Percentiles rank a stretch among this genome's conserved stretches.
phyloP scores from a whole-genome alignment of 2,329 filamentous ascomycete genomes.

The Alternaria consortialis region DNA sequence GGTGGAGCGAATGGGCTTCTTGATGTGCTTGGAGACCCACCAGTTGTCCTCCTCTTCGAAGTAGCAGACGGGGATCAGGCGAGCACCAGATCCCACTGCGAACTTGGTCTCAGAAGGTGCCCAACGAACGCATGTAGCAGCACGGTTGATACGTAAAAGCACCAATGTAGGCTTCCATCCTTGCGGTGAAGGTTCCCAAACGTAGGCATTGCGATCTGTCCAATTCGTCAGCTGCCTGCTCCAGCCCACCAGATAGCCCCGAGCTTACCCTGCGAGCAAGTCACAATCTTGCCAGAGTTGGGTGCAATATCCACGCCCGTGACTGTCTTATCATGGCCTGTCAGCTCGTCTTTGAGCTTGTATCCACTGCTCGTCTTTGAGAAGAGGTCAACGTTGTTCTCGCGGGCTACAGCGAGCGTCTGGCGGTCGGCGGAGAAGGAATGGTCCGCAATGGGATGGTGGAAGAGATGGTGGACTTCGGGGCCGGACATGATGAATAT shows the following conservation, averaged over 20 bases:
- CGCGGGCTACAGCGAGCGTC: conserved; percentile 88
- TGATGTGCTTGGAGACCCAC: conserved; percentile 99
- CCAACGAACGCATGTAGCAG: conserved; percentile 97
- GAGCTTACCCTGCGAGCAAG: conserved; percentile 86
- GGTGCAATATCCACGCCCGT: conserved; percentile 97
- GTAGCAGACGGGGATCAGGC: conserved; percentile 96
- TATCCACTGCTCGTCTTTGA: conserved; percentile 75
- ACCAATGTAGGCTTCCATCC: conserved; percentile 98
- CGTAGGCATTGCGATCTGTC: conserved; percentile 92
- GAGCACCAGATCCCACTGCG: conserved; percentile 93
- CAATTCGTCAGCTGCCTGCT: conserved; percentile 26
- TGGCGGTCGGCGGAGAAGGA: conserved; percentile 94
- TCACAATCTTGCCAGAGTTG: conserved; percentile 89
- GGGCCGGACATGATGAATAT: conserved; percentile 76
- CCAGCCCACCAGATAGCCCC: not conserved
- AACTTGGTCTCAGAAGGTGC: conserved; percentile 97
- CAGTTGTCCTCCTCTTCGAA: conserved; percentile 99
- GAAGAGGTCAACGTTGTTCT: conserved; percentile 91
- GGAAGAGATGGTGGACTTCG: conserved; percentile 96
- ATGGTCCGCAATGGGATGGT: conserved; percentile 95
- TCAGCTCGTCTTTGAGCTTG: conserved; percentile 88
- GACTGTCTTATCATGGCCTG: conserved; percentile 95
- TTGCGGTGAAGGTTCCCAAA: conserved; percentile 92
- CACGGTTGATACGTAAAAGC: conserved; percentile 94
- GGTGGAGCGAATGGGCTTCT: conserved; percentile 98